These are phyloP conservation scores for Pythium folliculosum DNA, from an alignment of 352 stramenopile species.

Conservation along the genomic window DNA sequence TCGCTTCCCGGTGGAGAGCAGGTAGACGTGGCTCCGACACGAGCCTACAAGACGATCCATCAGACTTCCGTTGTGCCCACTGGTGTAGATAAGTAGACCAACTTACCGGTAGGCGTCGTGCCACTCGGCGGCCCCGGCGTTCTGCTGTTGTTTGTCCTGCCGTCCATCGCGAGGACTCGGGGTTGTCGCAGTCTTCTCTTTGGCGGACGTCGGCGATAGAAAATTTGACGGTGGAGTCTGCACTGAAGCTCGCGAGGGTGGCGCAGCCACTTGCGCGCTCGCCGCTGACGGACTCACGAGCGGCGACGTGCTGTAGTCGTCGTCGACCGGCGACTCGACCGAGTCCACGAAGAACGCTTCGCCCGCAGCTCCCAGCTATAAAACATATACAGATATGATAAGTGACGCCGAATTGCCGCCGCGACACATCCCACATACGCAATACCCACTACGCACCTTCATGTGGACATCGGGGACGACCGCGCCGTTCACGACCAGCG, in stretches of 20 bases:
- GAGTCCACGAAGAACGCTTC: conserved; percentile 81
- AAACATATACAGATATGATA: neutral
- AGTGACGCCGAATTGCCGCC: too few species aligned
- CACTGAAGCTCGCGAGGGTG: neutral
- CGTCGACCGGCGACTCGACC: conserved; percentile 54
- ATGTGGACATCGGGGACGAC: conserved; percentile 58
- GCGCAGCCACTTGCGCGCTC: neutral
- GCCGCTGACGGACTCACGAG: conserved; percentile 41
- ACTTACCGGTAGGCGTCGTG: conserved; percentile 36
- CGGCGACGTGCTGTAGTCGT: conserved; percentile 69
- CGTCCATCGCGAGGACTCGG: too few species aligned
- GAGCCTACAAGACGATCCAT: conserved; percentile 8
- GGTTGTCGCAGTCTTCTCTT: neutral
- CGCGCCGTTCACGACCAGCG: conserved; percentile 46
- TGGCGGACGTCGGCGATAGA: neutral
- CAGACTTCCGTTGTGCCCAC: too few species aligned
- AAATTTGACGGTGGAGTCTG: neutral
- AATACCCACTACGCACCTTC: conserved; percentile 46
- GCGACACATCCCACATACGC: too few species aligned
- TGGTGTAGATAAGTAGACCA: neutral
- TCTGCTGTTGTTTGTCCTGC: neutral
- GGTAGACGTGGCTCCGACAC: conserved; percentile 20
- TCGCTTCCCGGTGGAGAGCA: conserved; percentile 12
- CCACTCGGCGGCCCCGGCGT: conserved; percentile 26
- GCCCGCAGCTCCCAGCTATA: conserved; percentile 53